Evolutionary conservation across 306 rosid genomes (phyloP), one percentile per base, ranked within the genome.

Genomic region (apple (Malus domestica)): DNA sequence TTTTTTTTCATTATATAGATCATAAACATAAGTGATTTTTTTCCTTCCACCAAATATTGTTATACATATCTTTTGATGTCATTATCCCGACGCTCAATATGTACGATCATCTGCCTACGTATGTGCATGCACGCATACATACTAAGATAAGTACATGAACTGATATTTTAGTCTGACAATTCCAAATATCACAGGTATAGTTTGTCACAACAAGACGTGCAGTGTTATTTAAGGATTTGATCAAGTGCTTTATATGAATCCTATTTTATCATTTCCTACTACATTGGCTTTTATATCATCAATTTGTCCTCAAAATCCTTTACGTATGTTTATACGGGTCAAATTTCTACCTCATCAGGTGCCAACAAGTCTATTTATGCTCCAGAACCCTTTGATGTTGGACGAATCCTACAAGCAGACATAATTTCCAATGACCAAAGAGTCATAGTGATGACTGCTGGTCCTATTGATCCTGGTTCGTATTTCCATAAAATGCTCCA

Each of bases 321-420:
- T 52, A 22, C 19, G 29, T 35, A 32, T 55, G 25, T 1, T 40
- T 11, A 35, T 23, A 40, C 15, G 52, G 27, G 6, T 58, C 25
- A 23, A 57, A 58, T 59, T 72, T 59, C 61, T 68, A 64, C 42
- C 68, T 81, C 72, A 63, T 83, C 86, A 94, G 96, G 98, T 80
- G 96, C 95, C 75, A 68, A 58, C 74, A 88, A 84, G 79, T 81
- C 89, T 58, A 67, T 77, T 45, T 94, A 94, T 78, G 93, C 98
- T 69, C 96, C 96, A 8, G 98, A 94, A 52, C 98, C 98, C n/a
- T 83, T 83, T 58, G 98, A 94, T 83, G 95, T 92, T 68, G 97
- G 97, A 64, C 86, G 98, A 83, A 83, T 85, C 81, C 86, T 94
- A 66, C 95, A 90, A 89, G 95, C 87, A 40, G 96, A 94, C 79